phyloP scores from a whole-genome alignment of 164 flowering plant species.

The Dillenia suffruticosa region DNA sequence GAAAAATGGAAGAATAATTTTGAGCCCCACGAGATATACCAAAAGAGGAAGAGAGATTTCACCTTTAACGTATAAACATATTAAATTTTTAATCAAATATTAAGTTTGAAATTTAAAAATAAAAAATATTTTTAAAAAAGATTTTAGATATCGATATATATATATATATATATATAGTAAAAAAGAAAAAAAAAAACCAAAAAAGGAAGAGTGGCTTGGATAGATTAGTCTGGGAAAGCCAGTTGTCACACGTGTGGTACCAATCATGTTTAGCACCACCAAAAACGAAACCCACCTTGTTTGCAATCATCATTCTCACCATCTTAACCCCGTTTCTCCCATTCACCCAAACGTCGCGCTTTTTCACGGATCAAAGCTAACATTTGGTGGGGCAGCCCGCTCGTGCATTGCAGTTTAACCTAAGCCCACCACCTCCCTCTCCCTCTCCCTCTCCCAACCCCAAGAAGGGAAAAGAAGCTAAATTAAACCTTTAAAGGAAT shows the following conservation, averaged over 20 bases:
- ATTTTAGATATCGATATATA: no score
- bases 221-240: slow-evolving; percentile 16
- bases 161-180: no score
- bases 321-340: slow-evolving; percentile 4
- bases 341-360: slow-evolving; percentile 2
- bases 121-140: no score
- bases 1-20: no score
- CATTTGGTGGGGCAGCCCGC: slow-evolving; percentile 45
- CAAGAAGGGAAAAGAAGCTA: neutral
- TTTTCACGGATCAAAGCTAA: neutral
- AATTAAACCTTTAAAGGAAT: no score
- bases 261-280: slow-evolving; percentile 53
- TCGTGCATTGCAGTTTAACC: slow-evolving; percentile 47
- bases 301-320: slow-evolving; percentile 39
- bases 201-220: no score
- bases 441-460: slow-evolving; percentile 12
- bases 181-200: no score
- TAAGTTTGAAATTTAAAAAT: no score
- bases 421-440: slow-evolving; percentile 27
- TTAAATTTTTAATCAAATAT: no score
- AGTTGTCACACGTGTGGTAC: slow-evolving; percentile 62
- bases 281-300: slow-evolving; percentile 13
- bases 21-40: no score
- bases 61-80: no score
- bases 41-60: no score